These are phyloP conservation scores for Silene coronaria DNA, from an alignment of 179 eudicot genomes.

Conservation along the genomic window DNA sequence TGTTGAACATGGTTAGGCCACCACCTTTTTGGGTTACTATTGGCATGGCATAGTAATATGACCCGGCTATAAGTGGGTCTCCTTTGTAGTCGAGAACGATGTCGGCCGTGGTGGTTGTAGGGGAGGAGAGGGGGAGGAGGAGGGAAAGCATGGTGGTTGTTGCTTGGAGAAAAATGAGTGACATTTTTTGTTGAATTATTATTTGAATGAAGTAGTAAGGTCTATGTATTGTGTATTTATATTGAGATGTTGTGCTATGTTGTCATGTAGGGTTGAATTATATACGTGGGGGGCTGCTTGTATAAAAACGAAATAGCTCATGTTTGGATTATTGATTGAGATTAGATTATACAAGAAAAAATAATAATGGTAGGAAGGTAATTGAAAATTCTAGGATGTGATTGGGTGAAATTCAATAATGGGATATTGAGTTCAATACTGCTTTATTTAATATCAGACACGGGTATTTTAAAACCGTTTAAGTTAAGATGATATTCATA, in stretches of 20 bases:
- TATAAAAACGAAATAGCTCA: not conserved
- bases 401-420: too few species aligned
- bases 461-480: too few species aligned
- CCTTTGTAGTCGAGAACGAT: not conserved
- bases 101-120: not conserved
- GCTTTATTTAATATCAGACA: too few species aligned
- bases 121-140: not conserved
- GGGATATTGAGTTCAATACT: too few species aligned
- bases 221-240: not conserved
- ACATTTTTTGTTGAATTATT: not conserved
- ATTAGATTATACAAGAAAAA: too few species aligned
- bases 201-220: not conserved
- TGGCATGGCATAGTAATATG: not conserved
- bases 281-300: not conserved
- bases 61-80: not conserved
- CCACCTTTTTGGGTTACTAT: not conserved
- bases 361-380: too few species aligned
- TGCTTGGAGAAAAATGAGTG: not conserved
- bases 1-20: conserved; percentile 17
- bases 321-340: not conserved
- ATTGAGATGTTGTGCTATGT: not conserved
- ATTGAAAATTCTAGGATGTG: too few species aligned
- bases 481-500: too few species aligned
- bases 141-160: conserved; percentile 3
- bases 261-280: not conserved